Percentiles rank a stretch among this genome's conserved stretches.
phyloP scores from a whole-genome alignment of 2,329 filamentous ascomycete genomes.

The Tolypocladium inflatum region DNA sequence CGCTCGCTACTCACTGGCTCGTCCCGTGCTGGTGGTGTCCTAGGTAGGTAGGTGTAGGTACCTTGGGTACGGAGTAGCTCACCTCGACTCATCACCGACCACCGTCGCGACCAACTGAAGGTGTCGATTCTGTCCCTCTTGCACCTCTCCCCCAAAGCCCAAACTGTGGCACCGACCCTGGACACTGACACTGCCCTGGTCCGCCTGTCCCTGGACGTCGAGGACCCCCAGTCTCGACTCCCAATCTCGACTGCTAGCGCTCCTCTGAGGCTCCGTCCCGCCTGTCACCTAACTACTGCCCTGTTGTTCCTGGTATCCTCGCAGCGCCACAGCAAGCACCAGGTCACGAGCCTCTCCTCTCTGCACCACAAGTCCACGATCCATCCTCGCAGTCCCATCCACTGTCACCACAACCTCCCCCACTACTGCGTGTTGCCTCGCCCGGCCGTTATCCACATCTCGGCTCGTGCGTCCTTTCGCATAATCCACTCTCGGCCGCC shows the following conservation, averaged over 20 bases:
- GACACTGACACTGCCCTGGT: not conserved
- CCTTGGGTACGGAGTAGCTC: no score
- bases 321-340: not conserved
- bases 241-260: not conserved
- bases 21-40: not conserved
- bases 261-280: not conserved
- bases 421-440: no score
- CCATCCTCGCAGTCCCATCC: not conserved
- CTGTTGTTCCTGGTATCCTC: not conserved
- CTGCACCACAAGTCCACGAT: not conserved
- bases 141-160: not conserved
- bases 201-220: no score
- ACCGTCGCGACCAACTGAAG: not conserved
- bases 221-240: no score
- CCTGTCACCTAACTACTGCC: not conserved
- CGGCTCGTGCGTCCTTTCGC: not conserved
- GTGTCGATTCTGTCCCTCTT: not conserved
- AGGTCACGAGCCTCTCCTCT: not conserved
- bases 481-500: constrained; percentile 2
- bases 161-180: not conserved
- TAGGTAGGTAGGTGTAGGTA: no score
- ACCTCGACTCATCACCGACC: not conserved
- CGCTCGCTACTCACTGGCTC: no score
- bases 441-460: not conserved
- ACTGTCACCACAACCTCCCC: no score